Percentiles rank a stretch among this genome's conserved stretches.
phyloP scores from a whole-genome alignment of 2,329 filamentous ascomycete genomes.

The Xylaria sp. region DNA sequence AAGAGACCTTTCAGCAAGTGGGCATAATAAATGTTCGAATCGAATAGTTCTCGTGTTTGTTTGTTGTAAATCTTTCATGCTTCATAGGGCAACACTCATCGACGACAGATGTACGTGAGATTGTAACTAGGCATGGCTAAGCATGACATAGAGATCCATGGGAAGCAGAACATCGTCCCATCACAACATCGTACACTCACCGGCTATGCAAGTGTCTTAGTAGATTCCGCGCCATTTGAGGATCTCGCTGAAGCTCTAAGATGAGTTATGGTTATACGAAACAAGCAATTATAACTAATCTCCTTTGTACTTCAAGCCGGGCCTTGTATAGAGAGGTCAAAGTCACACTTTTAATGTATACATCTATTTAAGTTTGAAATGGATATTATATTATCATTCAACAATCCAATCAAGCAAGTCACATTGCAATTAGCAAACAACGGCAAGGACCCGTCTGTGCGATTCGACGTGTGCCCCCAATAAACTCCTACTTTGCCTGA shows the following conservation, averaged over 20 bases:
- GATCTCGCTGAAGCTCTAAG: too few species aligned
- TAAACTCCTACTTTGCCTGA: slow-evolving; percentile 13
- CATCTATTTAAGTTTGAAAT: too few species aligned
- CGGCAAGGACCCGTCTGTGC: background rate
- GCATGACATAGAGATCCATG: background rate
- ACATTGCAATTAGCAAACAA: background rate
- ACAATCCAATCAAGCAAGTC: too few species aligned
- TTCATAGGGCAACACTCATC: background rate
- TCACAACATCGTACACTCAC: background rate
- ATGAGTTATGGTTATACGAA: too few species aligned
- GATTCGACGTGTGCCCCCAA: slow-evolving; percentile 13
- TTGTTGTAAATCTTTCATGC: background rate
- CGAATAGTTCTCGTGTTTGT: background rate
- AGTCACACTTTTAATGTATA: too few species aligned
- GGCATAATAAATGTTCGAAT: background rate
- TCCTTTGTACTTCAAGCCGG: too few species aligned
- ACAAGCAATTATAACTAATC: too few species aligned
- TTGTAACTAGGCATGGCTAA: too few species aligned
- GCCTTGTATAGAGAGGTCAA: too few species aligned
- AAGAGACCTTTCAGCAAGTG: background rate
- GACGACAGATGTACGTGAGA: background rate
- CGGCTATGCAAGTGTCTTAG: background rate
- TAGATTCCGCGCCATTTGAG: background rate
- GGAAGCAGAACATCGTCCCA: background rate
- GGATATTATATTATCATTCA: too few species aligned